A percentile compares a stretch with the other conserved stretches of the same genome.
These are phyloP conservation scores for Penicillium sp. DNA, from an alignment of 2,329 filamentous ascomycete species.

Conservation along the genomic window DNA sequence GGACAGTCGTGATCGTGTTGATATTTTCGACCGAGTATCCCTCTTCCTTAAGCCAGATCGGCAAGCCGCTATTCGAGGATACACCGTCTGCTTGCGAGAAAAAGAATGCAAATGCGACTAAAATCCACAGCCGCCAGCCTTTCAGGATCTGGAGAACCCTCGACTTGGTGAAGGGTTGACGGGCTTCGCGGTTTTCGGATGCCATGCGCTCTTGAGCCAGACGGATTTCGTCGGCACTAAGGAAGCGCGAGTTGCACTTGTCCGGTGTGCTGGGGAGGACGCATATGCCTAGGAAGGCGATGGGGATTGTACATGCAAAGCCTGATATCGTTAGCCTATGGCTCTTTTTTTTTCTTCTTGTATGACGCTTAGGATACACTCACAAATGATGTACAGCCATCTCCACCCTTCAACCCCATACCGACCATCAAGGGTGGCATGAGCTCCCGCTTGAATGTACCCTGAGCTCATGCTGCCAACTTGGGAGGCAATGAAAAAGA, in stretches of 20 bases:
- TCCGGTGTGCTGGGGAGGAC: conserved; percentile 23
- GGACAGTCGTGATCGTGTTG: conserved; percentile 18
- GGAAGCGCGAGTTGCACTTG: conserved; percentile 18
- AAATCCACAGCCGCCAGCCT: conserved; percentile 18
- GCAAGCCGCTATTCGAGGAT: conserved; percentile 21
- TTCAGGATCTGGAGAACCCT: conserved; percentile 15
- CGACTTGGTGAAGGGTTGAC: conserved; percentile 18
- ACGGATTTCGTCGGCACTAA: conserved; percentile 16
- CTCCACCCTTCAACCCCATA: conserved; percentile 20
- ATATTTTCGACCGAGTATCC: conserved; percentile 21
- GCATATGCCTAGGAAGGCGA: conserved; percentile 21
- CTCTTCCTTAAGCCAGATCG: conserved; percentile 22
- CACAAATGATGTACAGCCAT: conserved; percentile 22
- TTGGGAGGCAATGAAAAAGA: conserved; percentile 25
- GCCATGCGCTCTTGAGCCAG: conserved; percentile 23
- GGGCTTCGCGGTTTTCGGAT: conserved; percentile 19
- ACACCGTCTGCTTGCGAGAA: conserved; percentile 24
- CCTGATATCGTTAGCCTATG: conserved; percentile 2
- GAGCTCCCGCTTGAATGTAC: conserved; percentile 24
- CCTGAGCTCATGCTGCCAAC: conserved; percentile 25
- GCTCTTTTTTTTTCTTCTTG: not conserved
- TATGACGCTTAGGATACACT: not conserved
- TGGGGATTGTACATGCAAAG: conserved; percentile 23
- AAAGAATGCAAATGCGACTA: conserved; percentile 21
- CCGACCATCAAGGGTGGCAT: conserved; percentile 16